phyloP scores from a whole-genome alignment of 257 asterid species.

The Apocynum venetum region DNA sequence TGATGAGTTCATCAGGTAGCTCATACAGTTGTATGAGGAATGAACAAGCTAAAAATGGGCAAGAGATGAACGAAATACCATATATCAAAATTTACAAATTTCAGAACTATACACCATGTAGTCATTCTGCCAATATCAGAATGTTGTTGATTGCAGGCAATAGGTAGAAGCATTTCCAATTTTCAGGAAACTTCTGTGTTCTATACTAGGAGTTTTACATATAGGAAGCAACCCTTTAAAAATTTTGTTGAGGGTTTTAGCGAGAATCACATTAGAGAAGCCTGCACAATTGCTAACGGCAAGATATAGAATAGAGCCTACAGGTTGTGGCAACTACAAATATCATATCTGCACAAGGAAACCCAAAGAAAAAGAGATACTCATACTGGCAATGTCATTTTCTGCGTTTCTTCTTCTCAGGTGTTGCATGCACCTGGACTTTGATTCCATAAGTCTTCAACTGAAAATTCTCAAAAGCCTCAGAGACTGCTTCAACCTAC shows the following conservation, averaged over 20 bases:
- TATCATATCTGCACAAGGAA: background rate
- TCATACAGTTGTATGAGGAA: background rate
- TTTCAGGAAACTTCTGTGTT: background rate
- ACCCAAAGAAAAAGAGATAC: background rate
- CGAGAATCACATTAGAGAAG: background rate
- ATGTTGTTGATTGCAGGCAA: background rate
- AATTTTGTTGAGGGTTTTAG: background rate
- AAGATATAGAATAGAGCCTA: background rate
- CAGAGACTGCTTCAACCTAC: conserved; percentile 72
- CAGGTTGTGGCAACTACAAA: conserved; percentile 3
- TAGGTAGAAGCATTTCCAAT: background rate
- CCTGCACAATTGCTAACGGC: conserved; percentile 5
- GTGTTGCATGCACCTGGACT: conserved; percentile 73
- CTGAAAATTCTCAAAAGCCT: conserved; percentile 94
- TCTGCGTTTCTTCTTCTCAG: conserved; percentile 70
- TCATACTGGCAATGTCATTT: conserved; percentile 17
- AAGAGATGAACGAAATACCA: background rate
- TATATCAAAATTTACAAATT: background rate
- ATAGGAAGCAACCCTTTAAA: background rate
- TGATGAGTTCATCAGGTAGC: background rate
- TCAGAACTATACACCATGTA: background rate
- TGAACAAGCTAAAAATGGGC: background rate
- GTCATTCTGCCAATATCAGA: background rate
- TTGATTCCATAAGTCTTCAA: conserved; percentile 73
- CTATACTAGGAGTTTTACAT: conserved; percentile 4